Conservation (phyloP, 441 rosid species). For the Gossypium gossypioides region DNA sequence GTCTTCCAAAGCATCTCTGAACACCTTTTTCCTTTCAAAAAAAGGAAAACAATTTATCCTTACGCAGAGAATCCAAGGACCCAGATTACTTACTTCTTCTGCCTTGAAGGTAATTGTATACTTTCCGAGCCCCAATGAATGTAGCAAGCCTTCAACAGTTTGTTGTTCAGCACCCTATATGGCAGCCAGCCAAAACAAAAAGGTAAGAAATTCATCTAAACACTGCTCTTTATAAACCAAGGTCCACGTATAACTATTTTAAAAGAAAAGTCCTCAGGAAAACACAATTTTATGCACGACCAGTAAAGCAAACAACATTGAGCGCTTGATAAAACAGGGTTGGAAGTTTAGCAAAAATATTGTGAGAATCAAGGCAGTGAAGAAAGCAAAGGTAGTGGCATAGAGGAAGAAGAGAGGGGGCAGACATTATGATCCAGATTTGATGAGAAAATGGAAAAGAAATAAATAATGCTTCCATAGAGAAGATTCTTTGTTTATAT, state of each 20-base stretch:
- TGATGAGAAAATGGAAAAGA: background rate
- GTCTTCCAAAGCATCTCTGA: background rate
- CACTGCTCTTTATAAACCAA: background rate
- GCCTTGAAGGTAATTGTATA: constrained; percentile 61
- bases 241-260: background rate
- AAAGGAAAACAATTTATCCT: background rate
- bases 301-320: background rate
- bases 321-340: background rate
- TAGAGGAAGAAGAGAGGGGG: background rate
- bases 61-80: background rate
- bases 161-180: constrained; percentile 52
- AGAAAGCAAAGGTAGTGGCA: background rate
- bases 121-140: constrained; percentile 67
- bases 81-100: constrained; percentile 57
- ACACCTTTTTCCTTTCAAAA: background rate
- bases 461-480: background rate
- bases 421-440: background rate
- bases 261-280: background rate
- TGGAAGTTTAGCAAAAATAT: background rate
- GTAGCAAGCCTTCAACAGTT: constrained; percentile 57
- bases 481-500: background rate
- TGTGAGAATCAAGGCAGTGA: background rate
- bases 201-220: background rate
- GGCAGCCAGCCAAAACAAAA: background rate
- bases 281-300: background rate